phyloP scores from a whole-genome alignment of 768 basidiomycete genomes.

The Lentinula aciculospora region DNA sequence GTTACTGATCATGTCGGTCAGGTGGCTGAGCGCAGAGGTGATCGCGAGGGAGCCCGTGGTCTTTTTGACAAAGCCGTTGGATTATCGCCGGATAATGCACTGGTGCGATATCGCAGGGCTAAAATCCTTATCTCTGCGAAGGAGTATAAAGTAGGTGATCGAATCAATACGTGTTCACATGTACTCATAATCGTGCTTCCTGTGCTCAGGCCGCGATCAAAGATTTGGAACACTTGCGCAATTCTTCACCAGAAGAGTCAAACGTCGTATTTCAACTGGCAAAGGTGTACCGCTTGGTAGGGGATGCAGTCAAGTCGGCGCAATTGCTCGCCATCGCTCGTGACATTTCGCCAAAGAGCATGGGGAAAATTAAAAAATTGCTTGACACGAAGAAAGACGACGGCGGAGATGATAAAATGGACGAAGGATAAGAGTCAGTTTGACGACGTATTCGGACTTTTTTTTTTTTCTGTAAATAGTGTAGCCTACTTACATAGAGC shows the following conservation, averaged over 20 bases:
- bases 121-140: constrained; percentile 84
- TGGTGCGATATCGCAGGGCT: constrained; percentile 91
- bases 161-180: constrained; percentile 14
- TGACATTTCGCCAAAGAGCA: constrained; percentile 90
- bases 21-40: constrained; percentile 85
- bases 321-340: constrained; percentile 85
- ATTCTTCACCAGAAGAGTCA: constrained; percentile 88
- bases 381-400: constrained; percentile 67
- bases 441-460: background rate
- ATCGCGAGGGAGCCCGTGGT: constrained; percentile 67
- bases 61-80: constrained; percentile 79
- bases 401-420: constrained; percentile 60
- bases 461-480: background rate
- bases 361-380: constrained; percentile 76
- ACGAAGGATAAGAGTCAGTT: constrained; percentile 53
- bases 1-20: constrained; percentile 23
- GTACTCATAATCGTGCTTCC: constrained; percentile 15
- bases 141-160: constrained; percentile 68
- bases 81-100: constrained; percentile 81
- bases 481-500: too few species aligned
- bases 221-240: constrained; percentile 77
- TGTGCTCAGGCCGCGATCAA: constrained; percentile 65
- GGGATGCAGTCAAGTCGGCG: constrained; percentile 74
- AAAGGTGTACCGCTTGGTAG: constrained; percentile 80
- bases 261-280: constrained; percentile 97